Base-by-base conservation (phyloP, 768 basidiomycete genomes). In the Bullera alba region DNA sequence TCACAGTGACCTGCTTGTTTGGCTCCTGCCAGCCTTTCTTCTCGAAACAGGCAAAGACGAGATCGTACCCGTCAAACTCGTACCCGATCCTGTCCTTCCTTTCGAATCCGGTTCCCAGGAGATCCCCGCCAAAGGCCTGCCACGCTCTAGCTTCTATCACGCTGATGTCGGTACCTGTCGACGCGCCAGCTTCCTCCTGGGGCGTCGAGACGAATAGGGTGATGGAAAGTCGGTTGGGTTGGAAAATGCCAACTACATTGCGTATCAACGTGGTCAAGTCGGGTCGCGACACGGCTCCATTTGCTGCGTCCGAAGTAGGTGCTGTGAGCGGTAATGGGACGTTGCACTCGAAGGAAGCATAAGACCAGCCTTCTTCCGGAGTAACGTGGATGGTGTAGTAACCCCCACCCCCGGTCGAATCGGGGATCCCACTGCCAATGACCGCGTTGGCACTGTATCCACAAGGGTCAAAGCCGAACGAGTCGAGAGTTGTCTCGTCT, bases 321-420 rank as follows among this genome's bases (percentile, higher is more conserved):
- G 36, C 75, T 69, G 37, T 84, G 76, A 38, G 42, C 3, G 54
- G 42, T 17, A 74, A 50, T 3, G 88, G 88, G n/a, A 95, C 82
- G 73, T 99, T 99, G 76, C 89, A 93, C 75, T 99, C 95, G 76
- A 99, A 97, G 64, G 86, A 89, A 57, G 95, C 95, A 73, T 95
- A 99, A 39, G 91, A 95, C 86, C 90, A 97, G 49, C 87, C 93
- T 63, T 87, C 83, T 73, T 97, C 95, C 23, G 95, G 95, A 0
- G 95, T 99, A 53, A 97, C 93, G 70, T 99, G 95, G 49, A 99
- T 93, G 5, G 90, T 96, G 71, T 88, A 96, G 74, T 99, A 99
- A 32, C 93, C 89, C 72, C 96, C 95, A 15, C 82, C 81, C 8
- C 51, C 53, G 16, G 63, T 66, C 3, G 48, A 44, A 51, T 27